Conservation (phyloP, 2,329 filamentous ascomycete genomes). For the Anthostomella pinea region DNA sequence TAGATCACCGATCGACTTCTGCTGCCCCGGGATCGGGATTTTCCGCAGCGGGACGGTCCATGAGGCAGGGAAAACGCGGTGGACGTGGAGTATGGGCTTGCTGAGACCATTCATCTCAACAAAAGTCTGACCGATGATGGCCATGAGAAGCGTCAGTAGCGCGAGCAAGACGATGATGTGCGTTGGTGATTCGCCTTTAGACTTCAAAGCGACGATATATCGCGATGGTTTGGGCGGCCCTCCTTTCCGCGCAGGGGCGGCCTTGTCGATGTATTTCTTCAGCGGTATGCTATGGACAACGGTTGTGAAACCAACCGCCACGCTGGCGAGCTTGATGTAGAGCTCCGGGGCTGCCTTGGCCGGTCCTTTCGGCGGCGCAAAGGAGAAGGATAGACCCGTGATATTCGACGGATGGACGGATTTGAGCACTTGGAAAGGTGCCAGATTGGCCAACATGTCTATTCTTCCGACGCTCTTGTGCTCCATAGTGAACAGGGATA, state of each 20-base stretch:
- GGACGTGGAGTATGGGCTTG: constrained; percentile 54
- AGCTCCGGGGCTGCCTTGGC: constrained; percentile 47
- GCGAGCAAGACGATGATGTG: constrained; percentile 53
- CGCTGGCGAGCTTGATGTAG: constrained; percentile 74
- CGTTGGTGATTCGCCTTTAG: constrained; percentile 48
- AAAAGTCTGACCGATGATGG: constrained; percentile 60
- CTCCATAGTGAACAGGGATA: constrained; percentile 75
- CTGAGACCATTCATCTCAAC: constrained; percentile 61
- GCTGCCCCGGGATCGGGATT: constrained; percentile 31
- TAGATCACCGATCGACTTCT: constrained; percentile 32
- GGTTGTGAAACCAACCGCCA: constrained; percentile 75
- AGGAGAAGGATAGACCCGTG: constrained; percentile 59
- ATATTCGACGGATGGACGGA: constrained; percentile 56
- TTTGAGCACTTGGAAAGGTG: constrained; percentile 51
- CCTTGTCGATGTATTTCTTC: constrained; percentile 39
- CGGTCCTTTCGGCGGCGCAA: constrained; percentile 50
- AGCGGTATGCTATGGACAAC: constrained; percentile 79
- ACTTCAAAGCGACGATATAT: constrained; percentile 65
- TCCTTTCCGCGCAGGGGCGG: constrained; percentile 32
- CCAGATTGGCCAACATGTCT: constrained; percentile 50
- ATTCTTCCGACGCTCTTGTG: constrained; percentile 50
- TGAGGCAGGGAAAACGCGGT: constrained; percentile 50
- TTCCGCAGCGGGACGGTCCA: constrained; percentile 28
- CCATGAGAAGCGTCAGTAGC: constrained; percentile 57
- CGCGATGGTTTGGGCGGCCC: constrained; percentile 52